Percentiles rank a stretch among this genome's conserved stretches.
Conservation (phyloP, 331 rosid species). For the Quercus tomentella region DNA sequence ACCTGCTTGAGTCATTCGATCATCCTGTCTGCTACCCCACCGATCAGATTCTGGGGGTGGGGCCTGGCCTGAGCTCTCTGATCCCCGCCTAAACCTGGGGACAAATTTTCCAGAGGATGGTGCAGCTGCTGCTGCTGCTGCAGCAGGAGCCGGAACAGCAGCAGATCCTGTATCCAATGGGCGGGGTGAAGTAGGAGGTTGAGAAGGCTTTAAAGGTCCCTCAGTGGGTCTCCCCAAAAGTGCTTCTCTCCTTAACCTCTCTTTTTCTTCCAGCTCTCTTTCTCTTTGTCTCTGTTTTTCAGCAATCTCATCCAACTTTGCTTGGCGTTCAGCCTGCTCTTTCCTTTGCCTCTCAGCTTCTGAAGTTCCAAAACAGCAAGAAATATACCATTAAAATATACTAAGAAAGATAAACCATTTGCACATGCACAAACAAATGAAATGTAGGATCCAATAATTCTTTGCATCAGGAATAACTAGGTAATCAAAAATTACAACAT, state of each 20-base stretch:
- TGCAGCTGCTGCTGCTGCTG: conserved; percentile 17
- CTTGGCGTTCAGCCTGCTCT: conserved; percentile 71
- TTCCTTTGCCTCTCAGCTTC: conserved; percentile 78
- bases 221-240: conserved; percentile 52
- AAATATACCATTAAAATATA: neutral
- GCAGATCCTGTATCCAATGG: conserved; percentile 45
- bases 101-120: conserved; percentile 56
- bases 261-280: conserved; percentile 76
- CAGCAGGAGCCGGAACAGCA: conserved; percentile 38
- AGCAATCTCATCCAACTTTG: conserved; percentile 67
- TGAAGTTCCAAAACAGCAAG: conserved; percentile 22
- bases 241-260: conserved; percentile 58
- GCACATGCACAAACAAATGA: neutral
- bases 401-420: neutral
- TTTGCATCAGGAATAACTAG: neutral
- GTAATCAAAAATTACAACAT: neutral
- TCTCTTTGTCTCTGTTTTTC: conserved; percentile 85
- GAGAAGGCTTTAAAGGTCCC: conserved; percentile 34
- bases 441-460: neutral
- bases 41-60: conserved; percentile 60
- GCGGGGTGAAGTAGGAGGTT: conserved; percentile 27
- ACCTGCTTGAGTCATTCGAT: conserved; percentile 24
- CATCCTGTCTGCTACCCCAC: conserved; percentile 53
- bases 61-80: conserved; percentile 34
- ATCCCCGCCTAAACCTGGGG: conserved; percentile 52